Base-by-base conservation (phyloP, 2,329 filamentous ascomycete genomes). In the Cladosporium sp. region DNA sequence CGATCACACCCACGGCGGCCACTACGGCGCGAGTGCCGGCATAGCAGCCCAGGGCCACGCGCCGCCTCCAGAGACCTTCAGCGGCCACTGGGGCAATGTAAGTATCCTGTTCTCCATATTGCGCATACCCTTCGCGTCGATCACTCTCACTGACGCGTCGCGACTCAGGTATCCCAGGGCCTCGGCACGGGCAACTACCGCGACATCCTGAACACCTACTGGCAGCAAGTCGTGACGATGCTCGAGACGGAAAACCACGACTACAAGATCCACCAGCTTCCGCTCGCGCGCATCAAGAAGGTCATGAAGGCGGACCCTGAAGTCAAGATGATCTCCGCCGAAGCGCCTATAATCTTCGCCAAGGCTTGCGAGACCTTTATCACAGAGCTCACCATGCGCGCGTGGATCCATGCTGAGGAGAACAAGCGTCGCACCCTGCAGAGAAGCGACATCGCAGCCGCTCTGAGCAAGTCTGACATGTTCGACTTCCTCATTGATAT, bases 341-440 rank as follows among this genome's bases (percentile, higher is more conserved):
- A 99, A 81, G 95, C 95, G 1, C 95, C 95, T 1, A 99, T 99
- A 72, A 84, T 99, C 15, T 99, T 99, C 75, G 95, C 95, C 61
- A 99, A 99, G 80, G 95, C 94, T 44, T 98, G 95, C 80, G 95
- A 99, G 77, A 97, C 98, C 76, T 99, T 99, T 82, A 99, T 99
- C 76, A 77, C 75, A 8, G 95, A 99, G 80, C 85, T 99, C 68
- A 99, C 95, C 8, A 99, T 99, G 95, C 92, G 95, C 70, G 95
- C 95, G 57, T 99, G 95, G 95, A 99, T 99, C 70, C 95, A 99
- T 74, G 95, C 95, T 18, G 95, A 99, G 77, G 95, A 99, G 80
- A 99, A 99, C 83, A 99, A 99, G 84, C 88, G 95, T 34, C 89
- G 95, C 52, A 99, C 95, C 1, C 84, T 99, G 49, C 95, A 99